Evolutionary conservation across 345 rosid species (phyloP), one percentile per base, ranked within the genome.

Genomic region (Euphorbia tirucalli): DNA sequence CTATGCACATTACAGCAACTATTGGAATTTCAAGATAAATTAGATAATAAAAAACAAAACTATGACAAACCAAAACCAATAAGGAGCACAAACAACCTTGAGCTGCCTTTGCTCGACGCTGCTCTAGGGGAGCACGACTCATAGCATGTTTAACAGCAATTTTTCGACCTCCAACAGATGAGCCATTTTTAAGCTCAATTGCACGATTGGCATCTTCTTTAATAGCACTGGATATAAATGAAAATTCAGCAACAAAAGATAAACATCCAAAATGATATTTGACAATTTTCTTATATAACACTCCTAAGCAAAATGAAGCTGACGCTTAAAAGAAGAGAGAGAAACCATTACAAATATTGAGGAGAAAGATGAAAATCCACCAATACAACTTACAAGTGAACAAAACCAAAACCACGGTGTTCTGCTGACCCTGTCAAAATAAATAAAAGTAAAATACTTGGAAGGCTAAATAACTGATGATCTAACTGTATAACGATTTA

Each of bases 181-280:
- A 79, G 72, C 85, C 90, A 68, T 86, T 87, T 77, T 89, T 94
- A 54, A 83, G 75, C 82, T 94, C 96, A 60, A 90, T 86, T 39
- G 98, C 88, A 71, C 91, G 85, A 61, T 83, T 85, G 57, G 91
- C 98, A 73, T 94, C 97, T 58, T 94, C 97, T 1, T 80, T 77
- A 78, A 92, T 87, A 78, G 97, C 98, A 85, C 97, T 94, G n/a
- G 66, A 79, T 32, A 75, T 43, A 54, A 63, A 27, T 11, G 25
- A 43, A 72, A 41, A 39, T 8, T 49, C 35, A 7, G 11, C 28
- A 52, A 10, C 19, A 52, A 54, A 28, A 58, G 18, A 28, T 25
- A 27, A 14, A 13, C 56, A 50, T 19, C n/a, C 19, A 58, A 11
- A n/a, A 41, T 22, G 52, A 64, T 13, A 1, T 21, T 21, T 21